These are phyloP conservation scores for Trypanosoma mega DNA, from an alignment of 208 protist genomes.

Conservation along the genomic window DNA sequence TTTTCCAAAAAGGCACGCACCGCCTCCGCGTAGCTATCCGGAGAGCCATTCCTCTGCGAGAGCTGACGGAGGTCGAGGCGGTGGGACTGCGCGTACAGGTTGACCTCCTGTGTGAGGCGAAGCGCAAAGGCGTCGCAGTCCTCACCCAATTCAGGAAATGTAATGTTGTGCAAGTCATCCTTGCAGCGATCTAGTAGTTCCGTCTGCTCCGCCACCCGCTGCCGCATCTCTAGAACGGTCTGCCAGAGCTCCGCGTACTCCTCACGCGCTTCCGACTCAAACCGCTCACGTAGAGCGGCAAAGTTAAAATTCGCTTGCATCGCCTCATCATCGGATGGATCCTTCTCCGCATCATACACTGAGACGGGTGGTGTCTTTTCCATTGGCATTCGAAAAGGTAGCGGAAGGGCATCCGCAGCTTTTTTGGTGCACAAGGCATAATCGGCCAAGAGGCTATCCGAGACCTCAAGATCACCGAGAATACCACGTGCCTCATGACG, in stretches of 20 bases:
- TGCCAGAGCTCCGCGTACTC: slow-evolving; percentile 54
- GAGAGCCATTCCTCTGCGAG: not conserved
- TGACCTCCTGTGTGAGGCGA: slow-evolving; percentile 66
- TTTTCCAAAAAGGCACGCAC: slow-evolving; percentile 54
- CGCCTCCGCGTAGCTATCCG: slow-evolving; percentile 25
- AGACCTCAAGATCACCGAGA: slow-evolving; percentile 32
- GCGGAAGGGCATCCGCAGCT: too few relatives aligned
- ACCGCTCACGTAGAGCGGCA: slow-evolving; percentile 41
- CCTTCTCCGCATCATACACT: slow-evolving; percentile 1
- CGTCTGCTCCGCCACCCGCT: slow-evolving; percentile 43
- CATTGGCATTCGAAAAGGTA: not conserved
- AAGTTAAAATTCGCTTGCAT: slow-evolving; percentile 46
- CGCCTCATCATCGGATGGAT: slow-evolving; percentile 29
- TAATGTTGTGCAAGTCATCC: slow-evolving; percentile 57
- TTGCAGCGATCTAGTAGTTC: slow-evolving; percentile 40
- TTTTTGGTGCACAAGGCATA: too few relatives aligned
- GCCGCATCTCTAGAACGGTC: slow-evolving; percentile 36
- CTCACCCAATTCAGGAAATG: slow-evolving; percentile 30
- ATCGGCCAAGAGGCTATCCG: slow-evolving; percentile 12
- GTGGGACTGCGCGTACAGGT: slow-evolving; percentile 53
- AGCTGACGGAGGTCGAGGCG: slow-evolving; percentile 31
- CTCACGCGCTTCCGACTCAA: slow-evolving; percentile 57
- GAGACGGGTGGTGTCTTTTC: slow-evolving; percentile 4
- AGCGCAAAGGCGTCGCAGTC: slow-evolving; percentile 64
- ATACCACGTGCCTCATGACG: slow-evolving; percentile 58